Conservation (phyloP, 177 flowering plant species). For the Telopea speciosissima region DNA sequence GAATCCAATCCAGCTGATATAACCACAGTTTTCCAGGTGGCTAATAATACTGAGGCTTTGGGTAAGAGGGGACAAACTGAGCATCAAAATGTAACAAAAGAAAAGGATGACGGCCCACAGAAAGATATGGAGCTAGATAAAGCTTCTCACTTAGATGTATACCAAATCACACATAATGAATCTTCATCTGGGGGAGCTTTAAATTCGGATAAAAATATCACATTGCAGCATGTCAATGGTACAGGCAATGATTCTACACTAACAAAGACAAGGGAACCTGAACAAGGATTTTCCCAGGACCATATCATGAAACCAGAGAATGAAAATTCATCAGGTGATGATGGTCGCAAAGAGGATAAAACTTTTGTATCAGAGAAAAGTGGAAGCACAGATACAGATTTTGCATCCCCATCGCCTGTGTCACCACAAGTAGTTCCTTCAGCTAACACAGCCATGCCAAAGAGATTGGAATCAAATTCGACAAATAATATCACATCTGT, state of each 20-base stretch:
- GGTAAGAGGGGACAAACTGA: slow-evolving; percentile 8
- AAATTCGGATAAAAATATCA: slow-evolving; percentile 13
- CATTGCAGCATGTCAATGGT: slow-evolving; percentile 11
- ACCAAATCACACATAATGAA: not conserved
- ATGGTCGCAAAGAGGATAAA: slow-evolving; percentile 6
- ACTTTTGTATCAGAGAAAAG: slow-evolving; percentile 9
- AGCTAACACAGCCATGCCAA: not conserved
- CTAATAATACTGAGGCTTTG: slow-evolving; percentile 4
- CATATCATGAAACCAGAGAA: slow-evolving; percentile 15
- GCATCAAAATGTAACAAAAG: slow-evolving; percentile 4
- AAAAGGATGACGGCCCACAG: slow-evolving; percentile 3
- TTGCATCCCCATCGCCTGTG: slow-evolving; percentile 1
- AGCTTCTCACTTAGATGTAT: too few species aligned
- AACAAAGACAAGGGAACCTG: slow-evolving; percentile 10
- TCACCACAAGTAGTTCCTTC: slow-evolving; percentile 14
- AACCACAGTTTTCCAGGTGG: slow-evolving; percentile 10
- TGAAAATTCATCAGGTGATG: slow-evolving; percentile 10
- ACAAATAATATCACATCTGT: not conserved
- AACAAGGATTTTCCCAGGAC: too few species aligned
- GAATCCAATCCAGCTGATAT: slow-evolving; percentile 13
- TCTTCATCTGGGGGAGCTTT: slow-evolving; percentile 9
- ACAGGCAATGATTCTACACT: slow-evolving; percentile 13
- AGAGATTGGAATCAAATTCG: slow-evolving; percentile 11
- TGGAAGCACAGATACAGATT: slow-evolving; percentile 8
- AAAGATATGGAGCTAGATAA: slow-evolving; percentile 15